Base-by-base conservation (phyloP, 2,329 filamentous ascomycete genomes). In the Raffaelea albimanens region DNA sequence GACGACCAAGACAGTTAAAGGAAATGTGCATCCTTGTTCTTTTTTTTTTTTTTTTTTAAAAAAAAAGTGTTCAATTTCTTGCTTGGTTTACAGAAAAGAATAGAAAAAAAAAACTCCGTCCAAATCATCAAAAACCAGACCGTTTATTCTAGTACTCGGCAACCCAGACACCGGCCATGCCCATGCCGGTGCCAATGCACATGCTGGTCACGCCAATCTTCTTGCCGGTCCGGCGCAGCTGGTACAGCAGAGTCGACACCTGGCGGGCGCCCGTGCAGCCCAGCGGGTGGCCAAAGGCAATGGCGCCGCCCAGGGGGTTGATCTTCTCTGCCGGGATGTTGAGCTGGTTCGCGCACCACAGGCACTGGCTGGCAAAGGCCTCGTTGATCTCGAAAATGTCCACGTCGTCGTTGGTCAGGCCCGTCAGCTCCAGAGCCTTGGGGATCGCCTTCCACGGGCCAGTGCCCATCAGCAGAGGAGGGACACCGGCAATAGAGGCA, bases 331-430 rank as follows among this genome's bases (percentile, higher is more conserved):
- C 63, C 46, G 88, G 85, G 23, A 98, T 69, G 40, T 83, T 84
- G 20, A 98, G 78, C 73, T 96, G 83, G 60, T 93, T 87, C 53
- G 87, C 80, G 67, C 89, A 96, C 85, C 86, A 97, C 56, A 97
- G 67, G 67, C 88, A 95, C 76, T 97, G 91, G 54, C 81, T 87
- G 29, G 93, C 93, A 66, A 98, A 98, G 1, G 93, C 93, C 78
- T 98, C 93, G 73, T 98, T 98, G 76, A 98, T 96, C 78, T 98
- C 93, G 61, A 80, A 97, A 61, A 97, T 91, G 64, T 97, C 93
- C 25, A 98, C 88, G 57, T 97, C 91, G 49, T 95, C 84, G 67
- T 83, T 87, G 63, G 73, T 75, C 58, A 98, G 81, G 51, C 90
- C 89, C 0, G 90, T 87, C 65, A 93, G 90, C 63, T 87, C 78